These are phyloP conservation scores for Annulohypoxylon moriforme DNA, from an alignment of 495 filamentous ascomycete species.

Conservation along the genomic window DNA sequence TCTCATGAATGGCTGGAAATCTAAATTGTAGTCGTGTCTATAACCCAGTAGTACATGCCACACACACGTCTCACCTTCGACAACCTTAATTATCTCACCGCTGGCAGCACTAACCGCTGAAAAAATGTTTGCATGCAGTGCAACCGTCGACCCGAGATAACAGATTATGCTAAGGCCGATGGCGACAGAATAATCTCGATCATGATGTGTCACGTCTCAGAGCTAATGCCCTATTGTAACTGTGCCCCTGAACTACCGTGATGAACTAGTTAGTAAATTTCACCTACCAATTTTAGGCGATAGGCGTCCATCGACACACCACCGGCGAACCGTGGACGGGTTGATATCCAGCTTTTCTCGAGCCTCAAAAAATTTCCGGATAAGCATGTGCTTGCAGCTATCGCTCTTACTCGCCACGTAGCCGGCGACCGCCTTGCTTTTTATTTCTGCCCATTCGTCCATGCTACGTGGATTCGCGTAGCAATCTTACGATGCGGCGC, in stretches of 20 bases:
- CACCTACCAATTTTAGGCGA: slow-evolving; percentile 26
- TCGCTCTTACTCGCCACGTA: slow-evolving; percentile 53
- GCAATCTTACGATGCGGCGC: slow-evolving; percentile 19
- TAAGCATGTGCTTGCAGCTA: slow-evolving; percentile 36
- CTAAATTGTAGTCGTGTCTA: slow-evolving; percentile 2
- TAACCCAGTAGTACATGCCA: not conserved
- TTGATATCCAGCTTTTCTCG: slow-evolving; percentile 10
- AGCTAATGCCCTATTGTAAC: slow-evolving; percentile 2
- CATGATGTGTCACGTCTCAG: not conserved
- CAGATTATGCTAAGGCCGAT: slow-evolving; percentile 14
- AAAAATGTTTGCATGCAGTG: slow-evolving; percentile 11
- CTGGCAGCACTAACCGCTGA: not conserved
- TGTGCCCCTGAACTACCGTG: slow-evolving; percentile 22
- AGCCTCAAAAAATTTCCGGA: slow-evolving; percentile 40
- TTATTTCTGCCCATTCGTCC: not conserved
- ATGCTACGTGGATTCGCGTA: slow-evolving; percentile 9
- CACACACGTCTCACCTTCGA: slow-evolving; percentile 1
- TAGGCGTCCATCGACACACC: slow-evolving; percentile 19
- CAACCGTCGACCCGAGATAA: slow-evolving; percentile 1
- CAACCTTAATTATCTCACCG: slow-evolving; percentile 17
- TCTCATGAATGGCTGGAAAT: not conserved
- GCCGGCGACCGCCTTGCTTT: slow-evolving; percentile 32
- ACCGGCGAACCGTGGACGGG: slow-evolving; percentile 7
- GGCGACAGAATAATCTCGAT: slow-evolving; percentile 6
- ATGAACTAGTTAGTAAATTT: slow-evolving; percentile 1